A percentile compares a stretch with the other conserved stretches of the same genome.
These are phyloP conservation scores for Ormosia emarginata DNA, from an alignment of 306 rosid genomes.

Conservation along the genomic window DNA sequence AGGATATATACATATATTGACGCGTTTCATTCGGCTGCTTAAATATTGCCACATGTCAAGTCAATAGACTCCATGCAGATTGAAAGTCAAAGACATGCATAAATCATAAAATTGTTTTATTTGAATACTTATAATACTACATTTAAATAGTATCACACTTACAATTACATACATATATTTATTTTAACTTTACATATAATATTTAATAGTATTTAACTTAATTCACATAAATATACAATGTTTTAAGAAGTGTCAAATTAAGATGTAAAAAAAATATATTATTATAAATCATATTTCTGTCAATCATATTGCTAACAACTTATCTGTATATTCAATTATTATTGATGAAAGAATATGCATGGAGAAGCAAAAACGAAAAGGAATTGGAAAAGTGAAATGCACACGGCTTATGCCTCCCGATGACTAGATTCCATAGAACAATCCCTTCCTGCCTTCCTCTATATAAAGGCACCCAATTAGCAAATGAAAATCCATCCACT, in stretches of 20 bases:
- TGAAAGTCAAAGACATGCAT: slow-evolving; percentile 12
- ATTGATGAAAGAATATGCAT: background rate
- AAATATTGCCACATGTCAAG: background rate
- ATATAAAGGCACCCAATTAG: slow-evolving; percentile 3
- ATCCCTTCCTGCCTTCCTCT: background rate
- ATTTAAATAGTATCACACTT: too few species aligned
- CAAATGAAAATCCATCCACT: slow-evolving; percentile 8
- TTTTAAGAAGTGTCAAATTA: too few species aligned
- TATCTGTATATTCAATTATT: background rate
- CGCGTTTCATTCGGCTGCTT: slow-evolving; percentile 22
- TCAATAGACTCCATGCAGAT: background rate
- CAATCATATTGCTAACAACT: slow-evolving; percentile 12
- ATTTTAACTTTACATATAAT: too few species aligned
- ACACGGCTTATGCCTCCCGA: background rate
- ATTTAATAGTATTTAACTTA: too few species aligned
- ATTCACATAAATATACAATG: too few species aligned
- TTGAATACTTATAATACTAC: too few species aligned
- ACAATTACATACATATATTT: too few species aligned
- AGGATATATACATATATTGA: background rate
- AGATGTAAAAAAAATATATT: too few species aligned
- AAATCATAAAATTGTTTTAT: background rate
- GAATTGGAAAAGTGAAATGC: background rate
- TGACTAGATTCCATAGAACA: background rate
- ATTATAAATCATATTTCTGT: too few species aligned
- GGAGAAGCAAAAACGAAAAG: background rate